phyloP scores from a whole-genome alignment of 1,139 yeast species.

The Sugiyamaella pinicola region DNA sequence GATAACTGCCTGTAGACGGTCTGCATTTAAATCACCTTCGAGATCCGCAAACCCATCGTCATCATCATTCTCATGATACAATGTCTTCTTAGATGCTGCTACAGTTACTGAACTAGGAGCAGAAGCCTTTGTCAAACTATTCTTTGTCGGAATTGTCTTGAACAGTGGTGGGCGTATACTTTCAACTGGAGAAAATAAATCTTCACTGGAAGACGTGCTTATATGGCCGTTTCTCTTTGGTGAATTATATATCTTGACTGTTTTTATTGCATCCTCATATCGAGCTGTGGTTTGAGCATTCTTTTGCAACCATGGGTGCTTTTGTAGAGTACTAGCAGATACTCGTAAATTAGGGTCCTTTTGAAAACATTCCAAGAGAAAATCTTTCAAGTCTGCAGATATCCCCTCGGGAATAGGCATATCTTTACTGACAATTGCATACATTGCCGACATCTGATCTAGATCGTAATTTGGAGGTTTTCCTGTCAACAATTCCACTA shows the following conservation, averaged over 20 bases:
- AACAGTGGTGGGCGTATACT: neutral
- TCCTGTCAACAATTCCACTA: slow-evolving; percentile 82
- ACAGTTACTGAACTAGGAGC: too few relatives aligned
- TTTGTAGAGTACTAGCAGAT: slow-evolving; percentile 57
- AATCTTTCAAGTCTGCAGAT: slow-evolving; percentile 55
- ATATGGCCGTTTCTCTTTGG: slow-evolving; percentile 19
- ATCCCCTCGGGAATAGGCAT: slow-evolving; percentile 73
- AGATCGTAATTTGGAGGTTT: slow-evolving; percentile 85
- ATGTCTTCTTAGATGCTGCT: too few relatives aligned
- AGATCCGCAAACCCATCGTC: slow-evolving; percentile 34
- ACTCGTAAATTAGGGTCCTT: slow-evolving; percentile 66
- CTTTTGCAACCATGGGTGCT: slow-evolving; percentile 64
- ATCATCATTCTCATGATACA: slow-evolving; percentile 20
- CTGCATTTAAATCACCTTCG: slow-evolving; percentile 35
- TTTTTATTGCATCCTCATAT: slow-evolving; percentile 40
- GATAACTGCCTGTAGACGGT: slow-evolving; percentile 24
- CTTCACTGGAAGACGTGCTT: neutral
- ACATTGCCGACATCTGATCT: slow-evolving; percentile 84
- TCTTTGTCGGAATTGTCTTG: slow-evolving; percentile 5
- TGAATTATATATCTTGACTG: slow-evolving; percentile 39
- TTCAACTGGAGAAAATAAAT: slow-evolving; percentile 9
- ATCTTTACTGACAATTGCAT: slow-evolving; percentile 86
- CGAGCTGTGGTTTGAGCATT: slow-evolving; percentile 23
- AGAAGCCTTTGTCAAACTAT: too few relatives aligned
- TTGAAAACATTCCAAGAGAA: slow-evolving; percentile 75